phyloP scores from a whole-genome alignment of 257 asterid species.

The Nicotiana sylvestris region DNA sequence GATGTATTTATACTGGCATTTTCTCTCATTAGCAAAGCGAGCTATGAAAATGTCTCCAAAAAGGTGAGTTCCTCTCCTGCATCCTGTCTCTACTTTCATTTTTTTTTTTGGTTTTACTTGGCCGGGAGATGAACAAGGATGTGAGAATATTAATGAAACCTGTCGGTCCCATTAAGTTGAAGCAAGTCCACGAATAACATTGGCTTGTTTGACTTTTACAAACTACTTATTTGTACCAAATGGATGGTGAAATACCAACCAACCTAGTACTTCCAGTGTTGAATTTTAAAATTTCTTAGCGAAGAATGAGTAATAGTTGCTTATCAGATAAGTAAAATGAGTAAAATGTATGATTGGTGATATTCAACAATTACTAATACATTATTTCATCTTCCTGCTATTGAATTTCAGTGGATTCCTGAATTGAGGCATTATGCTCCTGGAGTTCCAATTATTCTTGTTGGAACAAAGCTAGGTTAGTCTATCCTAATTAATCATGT shows the following conservation, averaged over 20 bases:
- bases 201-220: background rate
- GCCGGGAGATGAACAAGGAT: background rate
- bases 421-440: constrained; percentile 93
- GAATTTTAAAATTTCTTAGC: background rate
- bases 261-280: background rate
- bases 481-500: constrained; percentile 16
- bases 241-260: background rate
- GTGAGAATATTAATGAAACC: background rate
- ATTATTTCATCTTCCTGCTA: constrained; percentile 13
- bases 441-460: constrained; percentile 85
- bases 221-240: background rate
- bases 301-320: background rate
- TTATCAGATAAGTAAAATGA: background rate
- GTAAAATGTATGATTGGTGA: constrained; percentile 12
- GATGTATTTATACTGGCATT: constrained; percentile 92
- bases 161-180: background rate
- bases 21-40: constrained; percentile 91
- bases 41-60: constrained; percentile 79
- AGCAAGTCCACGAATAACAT: background rate
- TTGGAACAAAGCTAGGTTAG: constrained; percentile 94
- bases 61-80: constrained; percentile 36
- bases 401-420: constrained; percentile 79
- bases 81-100: background rate
- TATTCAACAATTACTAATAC: background rate
- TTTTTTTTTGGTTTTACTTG: background rate